phyloP scores from a whole-genome alignment of 2,329 filamentous ascomycete genomes.

The Beauveria sp. region DNA sequence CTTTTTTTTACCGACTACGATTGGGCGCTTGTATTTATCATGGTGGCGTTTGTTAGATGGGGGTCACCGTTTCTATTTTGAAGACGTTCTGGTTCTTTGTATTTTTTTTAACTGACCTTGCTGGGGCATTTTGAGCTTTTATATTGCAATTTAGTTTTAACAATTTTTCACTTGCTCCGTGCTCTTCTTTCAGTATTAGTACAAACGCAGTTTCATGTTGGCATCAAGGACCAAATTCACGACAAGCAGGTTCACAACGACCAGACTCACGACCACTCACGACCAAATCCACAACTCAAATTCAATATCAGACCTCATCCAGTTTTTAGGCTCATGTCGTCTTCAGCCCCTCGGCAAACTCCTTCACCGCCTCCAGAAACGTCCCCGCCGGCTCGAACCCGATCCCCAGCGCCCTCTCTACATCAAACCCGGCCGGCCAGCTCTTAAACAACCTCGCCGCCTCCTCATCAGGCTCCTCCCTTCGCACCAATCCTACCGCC shows the following conservation, averaged over 20 bases:
- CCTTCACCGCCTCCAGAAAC: conserved; percentile 25
- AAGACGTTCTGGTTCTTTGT: background rate
- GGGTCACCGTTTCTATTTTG: background rate
- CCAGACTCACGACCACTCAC: no score
- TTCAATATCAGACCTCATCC: no score
- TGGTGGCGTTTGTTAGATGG: conserved; percentile 2
- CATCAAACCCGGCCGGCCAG: conserved; percentile 47
- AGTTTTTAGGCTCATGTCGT: background rate
- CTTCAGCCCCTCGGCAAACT: conserved; percentile 15
- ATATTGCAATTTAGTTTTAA: background rate
- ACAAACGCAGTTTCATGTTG: no score
- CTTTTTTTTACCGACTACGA: background rate
- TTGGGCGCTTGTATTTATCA: background rate
- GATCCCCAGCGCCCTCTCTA: conserved; percentile 41
- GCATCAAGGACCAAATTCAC: no score
- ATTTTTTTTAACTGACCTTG: background rate
- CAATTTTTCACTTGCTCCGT: no score
- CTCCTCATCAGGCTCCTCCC: conserved; percentile 37
- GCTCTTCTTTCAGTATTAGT: no score
- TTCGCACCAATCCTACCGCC: conserved; percentile 32
- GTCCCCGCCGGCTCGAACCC: conserved; percentile 40
- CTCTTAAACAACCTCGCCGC: conserved; percentile 42
- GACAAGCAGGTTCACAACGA: no score
- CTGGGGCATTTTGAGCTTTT: background rate
- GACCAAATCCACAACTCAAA: no score